Conservation (phyloP, 2,329 filamentous ascomycete species). For the Hypoxylon sp. region DNA sequence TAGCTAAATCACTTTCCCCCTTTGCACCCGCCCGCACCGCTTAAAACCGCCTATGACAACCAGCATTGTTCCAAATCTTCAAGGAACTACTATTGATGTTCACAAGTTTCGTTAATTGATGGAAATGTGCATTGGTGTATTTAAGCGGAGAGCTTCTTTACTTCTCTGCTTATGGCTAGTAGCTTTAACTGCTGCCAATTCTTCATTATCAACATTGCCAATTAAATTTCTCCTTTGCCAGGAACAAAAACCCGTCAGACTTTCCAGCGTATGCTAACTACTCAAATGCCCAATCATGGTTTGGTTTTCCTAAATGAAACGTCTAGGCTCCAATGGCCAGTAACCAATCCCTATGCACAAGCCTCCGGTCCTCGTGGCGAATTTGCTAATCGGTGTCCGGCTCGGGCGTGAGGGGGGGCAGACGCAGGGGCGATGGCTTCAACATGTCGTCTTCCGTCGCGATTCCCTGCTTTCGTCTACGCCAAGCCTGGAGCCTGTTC, state of each 20-base stretch:
- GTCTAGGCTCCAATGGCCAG: not conserved
- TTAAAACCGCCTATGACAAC: not conserved
- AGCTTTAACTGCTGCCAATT: not conserved
- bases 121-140: not conserved
- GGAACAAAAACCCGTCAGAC: not conserved
- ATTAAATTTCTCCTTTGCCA: not conserved
- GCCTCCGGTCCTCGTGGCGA: not conserved
- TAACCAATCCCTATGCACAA: not conserved
- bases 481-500: not conserved
- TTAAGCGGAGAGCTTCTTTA: not conserved
- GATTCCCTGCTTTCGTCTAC: not conserved
- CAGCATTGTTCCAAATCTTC: not conserved
- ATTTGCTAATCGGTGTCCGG: not conserved
- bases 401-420: not conserved
- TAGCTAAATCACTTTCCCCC: no score
- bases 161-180: not conserved
- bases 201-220: not conserved
- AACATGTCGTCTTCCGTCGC: not conserved
- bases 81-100: not conserved
- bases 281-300: not conserved
- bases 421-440: constrained; percentile 2
- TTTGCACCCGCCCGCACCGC: not conserved
- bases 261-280: not conserved
- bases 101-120: not conserved
- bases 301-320: not conserved